Evolutionary conservation across 441 rosid species (phyloP).

Genomic region (Adansonia grandidieri): DNA sequence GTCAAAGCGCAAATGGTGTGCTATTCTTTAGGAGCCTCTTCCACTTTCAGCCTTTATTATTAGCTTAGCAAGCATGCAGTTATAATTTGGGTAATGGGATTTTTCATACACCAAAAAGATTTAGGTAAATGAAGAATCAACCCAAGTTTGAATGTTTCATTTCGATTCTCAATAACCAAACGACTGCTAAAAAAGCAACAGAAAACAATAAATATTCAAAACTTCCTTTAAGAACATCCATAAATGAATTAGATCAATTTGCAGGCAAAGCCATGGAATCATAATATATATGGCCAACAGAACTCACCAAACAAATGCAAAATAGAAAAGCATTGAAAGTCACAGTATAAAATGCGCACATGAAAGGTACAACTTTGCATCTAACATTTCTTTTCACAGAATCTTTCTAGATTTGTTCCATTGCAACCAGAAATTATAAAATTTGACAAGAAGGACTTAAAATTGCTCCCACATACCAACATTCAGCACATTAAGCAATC

Average conservation of each 20-base stretch:
- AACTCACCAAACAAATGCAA: neutral
- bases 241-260: neutral
- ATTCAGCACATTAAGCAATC: neutral
- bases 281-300: neutral
- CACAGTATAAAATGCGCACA: neutral
- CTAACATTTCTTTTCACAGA: neutral
- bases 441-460: neutral
- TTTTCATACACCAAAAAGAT: neutral
- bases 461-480: neutral
- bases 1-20: neutral
- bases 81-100: neutral
- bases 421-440: neutral
- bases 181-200: neutral
- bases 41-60: neutral
- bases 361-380: neutral
- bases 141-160: neutral
- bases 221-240: neutral
- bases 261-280: neutral
- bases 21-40: neutral
- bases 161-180: slow-evolving; percentile 1
- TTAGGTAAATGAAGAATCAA: neutral
- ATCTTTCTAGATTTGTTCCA: neutral
- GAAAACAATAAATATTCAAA: neutral
- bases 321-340: neutral
- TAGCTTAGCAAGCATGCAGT: neutral